Percentiles rank a stretch among this genome's conserved stretches.
These are phyloP conservation scores for Heritiera littoralis DNA, from an alignment of 345 rosid species.

Conservation along the genomic window DNA sequence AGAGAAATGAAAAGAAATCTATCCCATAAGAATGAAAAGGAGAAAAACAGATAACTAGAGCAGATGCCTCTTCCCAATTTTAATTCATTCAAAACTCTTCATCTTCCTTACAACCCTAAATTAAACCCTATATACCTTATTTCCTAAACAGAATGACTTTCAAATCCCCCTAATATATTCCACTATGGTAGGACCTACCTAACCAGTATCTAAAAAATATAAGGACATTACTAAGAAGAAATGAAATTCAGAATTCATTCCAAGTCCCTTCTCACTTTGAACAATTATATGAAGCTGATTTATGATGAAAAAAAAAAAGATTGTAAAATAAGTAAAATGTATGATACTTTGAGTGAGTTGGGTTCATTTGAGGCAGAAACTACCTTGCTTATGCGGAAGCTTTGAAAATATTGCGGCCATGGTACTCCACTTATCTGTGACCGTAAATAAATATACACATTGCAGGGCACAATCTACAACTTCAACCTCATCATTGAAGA, in stretches of 20 bases:
- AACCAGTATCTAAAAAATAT: background rate
- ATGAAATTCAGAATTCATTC: conserved; percentile 10
- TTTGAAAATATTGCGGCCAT: conserved; percentile 80
- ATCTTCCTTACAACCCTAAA: background rate
- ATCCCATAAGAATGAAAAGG: background rate
- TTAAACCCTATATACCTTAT: background rate
- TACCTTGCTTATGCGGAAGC: conserved; percentile 79
- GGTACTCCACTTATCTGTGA: conserved; percentile 80
- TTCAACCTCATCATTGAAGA: conserved; percentile 74
- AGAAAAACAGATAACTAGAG: background rate
- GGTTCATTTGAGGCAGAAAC: conserved; percentile 22
- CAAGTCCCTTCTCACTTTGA: background rate
- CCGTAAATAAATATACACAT: conserved; percentile 70
- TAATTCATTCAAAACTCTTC: conserved; percentile 5
- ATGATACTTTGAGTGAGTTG: background rate
- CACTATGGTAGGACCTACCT: conserved; percentile 1
- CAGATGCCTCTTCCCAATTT: background rate
- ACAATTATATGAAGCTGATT: background rate
- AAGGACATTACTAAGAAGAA: conserved; percentile 1
- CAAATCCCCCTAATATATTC: background rate
- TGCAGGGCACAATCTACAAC: conserved; percentile 80
- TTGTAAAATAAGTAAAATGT: background rate
- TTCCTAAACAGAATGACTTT: background rate
- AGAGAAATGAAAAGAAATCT: background rate
- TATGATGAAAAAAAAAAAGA: conserved; percentile 11